Conservation (phyloP, 1,284 basidiomycete genomes). For the Cutaneotrichosporon cyanovorans region DNA sequence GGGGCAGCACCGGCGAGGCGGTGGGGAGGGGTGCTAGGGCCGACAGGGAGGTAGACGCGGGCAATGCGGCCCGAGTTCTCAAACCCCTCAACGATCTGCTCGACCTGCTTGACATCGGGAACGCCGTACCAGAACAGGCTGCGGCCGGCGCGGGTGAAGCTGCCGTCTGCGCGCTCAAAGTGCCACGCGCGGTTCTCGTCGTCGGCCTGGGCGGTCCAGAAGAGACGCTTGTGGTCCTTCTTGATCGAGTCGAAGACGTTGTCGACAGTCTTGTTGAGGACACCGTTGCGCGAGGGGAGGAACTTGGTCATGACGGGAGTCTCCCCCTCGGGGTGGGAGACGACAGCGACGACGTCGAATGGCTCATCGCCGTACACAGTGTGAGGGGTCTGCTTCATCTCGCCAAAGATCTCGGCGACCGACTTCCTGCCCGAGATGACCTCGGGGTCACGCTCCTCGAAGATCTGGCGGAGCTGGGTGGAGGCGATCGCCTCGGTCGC, state of each 20-base stretch:
- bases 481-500: slow-evolving; percentile 77
- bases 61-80: slow-evolving; percentile 81
- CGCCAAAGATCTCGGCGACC: slow-evolving; percentile 80
- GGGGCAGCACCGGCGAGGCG: slow-evolving; percentile 45
- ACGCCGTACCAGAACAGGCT: slow-evolving; percentile 98
- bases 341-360: slow-evolving; percentile 88
- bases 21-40: slow-evolving; percentile 65
- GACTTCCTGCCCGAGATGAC: slow-evolving; percentile 75
- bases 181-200: slow-evolving; percentile 97
- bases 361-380: slow-evolving; percentile 98
- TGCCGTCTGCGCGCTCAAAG: slow-evolving; percentile 95
- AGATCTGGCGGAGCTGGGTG: slow-evolving; percentile 84
- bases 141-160: slow-evolving; percentile 85
- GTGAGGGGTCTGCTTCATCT: slow-evolving; percentile 73
- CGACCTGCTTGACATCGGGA: slow-evolving; percentile 84
- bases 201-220: slow-evolving; percentile 93
- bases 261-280: slow-evolving; percentile 91
- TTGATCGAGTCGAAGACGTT: slow-evolving; percentile 94
- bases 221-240: slow-evolving; percentile 87
- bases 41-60: slow-evolving; percentile 81
- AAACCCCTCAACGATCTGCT: slow-evolving; percentile 72
- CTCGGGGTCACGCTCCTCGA: slow-evolving; percentile 91
- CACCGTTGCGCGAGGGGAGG: slow-evolving; percentile 75
- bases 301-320: slow-evolving; percentile 88
- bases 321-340: slow-evolving; percentile 84